Base-by-base conservation (phyloP, 129 eudicot genomes). In the Escallonia herrerae region DNA sequence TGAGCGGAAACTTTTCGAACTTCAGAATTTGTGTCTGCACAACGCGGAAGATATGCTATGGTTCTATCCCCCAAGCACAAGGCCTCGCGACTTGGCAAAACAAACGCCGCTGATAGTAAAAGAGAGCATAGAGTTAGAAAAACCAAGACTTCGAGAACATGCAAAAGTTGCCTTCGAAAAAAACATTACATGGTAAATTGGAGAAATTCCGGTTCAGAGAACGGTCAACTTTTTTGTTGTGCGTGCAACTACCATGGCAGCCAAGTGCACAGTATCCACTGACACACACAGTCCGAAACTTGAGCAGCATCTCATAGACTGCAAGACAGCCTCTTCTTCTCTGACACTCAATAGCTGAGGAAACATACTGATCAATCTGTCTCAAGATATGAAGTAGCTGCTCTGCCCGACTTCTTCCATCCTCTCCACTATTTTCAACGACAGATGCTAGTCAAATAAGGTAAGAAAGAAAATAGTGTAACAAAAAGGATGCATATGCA, bases 331-430 rank as follows among this genome's bases (percentile, higher is more conserved):
- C 95, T 84, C 99, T 81, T 69, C 72, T 77, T 63, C 99, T 89
- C 77, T 94, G 99, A 69, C 83, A 84, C 44, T 94, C 99, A 40
- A 89, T 83, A 46, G 95, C 66, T 44, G 99, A 94, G 41, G 93
- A 94, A 71, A 94, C 96, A 74, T 80, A 86, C 68, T 78, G 86
- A 83, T 94, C 99, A 64, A 94, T 80, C 84, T 84, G 95, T 75
- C 94, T 90, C 80, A 94, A 73, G 58, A 94, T 87, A 76, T 86
- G 91, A 63, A 89, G 72, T 15, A 94, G 77, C 76, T 94, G 99
- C 68, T 94, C 99, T 64, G 99, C 89, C 9, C 96, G 96, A 70
- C 93, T 94, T 84, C 95, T 86, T 80, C 99, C 99, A 74, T 89
- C 99, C 72, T 94, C 99, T 14, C 97, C 99, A 77, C 99, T 94